Evolutionary conservation across 2,329 filamentous ascomycete species (phyloP).

Genomic region (Cladophialophora chaetospira): DNA sequence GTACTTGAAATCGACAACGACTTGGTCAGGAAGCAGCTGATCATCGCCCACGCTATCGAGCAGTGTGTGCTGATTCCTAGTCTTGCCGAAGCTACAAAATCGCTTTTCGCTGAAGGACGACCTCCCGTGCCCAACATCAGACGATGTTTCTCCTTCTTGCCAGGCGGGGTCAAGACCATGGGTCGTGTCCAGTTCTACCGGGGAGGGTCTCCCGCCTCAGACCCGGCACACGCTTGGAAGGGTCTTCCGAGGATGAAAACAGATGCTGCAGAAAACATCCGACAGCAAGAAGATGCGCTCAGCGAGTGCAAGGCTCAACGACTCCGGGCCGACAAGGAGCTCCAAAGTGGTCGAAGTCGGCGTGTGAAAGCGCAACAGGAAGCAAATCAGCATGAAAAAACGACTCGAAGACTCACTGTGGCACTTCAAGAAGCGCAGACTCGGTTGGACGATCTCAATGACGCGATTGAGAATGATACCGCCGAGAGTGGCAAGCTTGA

Average conservation of each 20-base stretch:
- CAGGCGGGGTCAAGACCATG: constrained; percentile 63
- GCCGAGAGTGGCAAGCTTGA: constrained; percentile 68
- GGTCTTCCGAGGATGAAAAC: constrained; percentile 74
- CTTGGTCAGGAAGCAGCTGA: constrained; percentile 74
- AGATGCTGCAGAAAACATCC: constrained; percentile 69
- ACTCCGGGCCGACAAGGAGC: constrained; percentile 53
- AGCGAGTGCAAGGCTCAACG: constrained; percentile 60
- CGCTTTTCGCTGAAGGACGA: constrained; percentile 62
- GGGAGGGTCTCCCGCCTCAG: constrained; percentile 52
- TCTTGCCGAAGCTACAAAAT: constrained; percentile 64
- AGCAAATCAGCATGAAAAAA: constrained; percentile 53
- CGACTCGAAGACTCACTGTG: constrained; percentile 54
- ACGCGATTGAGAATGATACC: constrained; percentile 60
- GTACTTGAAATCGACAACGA: constrained; percentile 79
- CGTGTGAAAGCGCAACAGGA: constrained; percentile 54
- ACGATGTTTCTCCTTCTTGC: constrained; percentile 65
- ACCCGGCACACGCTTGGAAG: constrained; percentile 56
- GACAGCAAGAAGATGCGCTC: constrained; percentile 52
- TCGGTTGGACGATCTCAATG: constrained; percentile 65
- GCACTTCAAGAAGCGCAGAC: constrained; percentile 63
- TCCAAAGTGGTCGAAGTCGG: constrained; percentile 51
- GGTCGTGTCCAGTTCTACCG: constrained; percentile 62
- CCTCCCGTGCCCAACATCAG: constrained; percentile 66
- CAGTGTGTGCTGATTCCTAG: constrained; percentile 77
- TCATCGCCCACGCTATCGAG: constrained; percentile 81